These are phyloP conservation scores for Ophiocordyceps polyrhachis-furcata DNA, from an alignment of 2,329 filamentous ascomycete species.

Conservation along the genomic window DNA sequence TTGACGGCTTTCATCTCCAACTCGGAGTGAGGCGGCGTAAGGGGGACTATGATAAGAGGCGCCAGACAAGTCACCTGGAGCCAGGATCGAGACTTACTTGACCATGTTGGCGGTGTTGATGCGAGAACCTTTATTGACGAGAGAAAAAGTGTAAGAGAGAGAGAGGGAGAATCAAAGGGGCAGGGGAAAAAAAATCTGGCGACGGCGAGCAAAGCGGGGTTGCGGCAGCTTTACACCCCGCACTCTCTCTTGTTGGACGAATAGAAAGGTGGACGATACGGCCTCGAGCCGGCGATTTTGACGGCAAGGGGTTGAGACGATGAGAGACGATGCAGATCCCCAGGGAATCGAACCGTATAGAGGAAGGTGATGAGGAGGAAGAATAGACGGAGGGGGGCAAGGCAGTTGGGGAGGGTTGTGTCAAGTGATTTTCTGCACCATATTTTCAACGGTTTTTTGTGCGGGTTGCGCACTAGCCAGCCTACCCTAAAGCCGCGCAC, in stretches of 20 bases:
- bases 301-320: background rate
- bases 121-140: constrained; percentile 18
- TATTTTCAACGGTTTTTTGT: too few species aligned
- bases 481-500: too few species aligned
- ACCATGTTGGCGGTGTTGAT: constrained; percentile 92
- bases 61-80: background rate
- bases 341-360: background rate
- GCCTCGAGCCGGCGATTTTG: background rate
- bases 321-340: background rate
- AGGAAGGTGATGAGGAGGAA: background rate
- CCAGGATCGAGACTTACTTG: constrained; percentile 56
- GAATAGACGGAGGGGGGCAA: too few species aligned
- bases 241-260: constrained; percentile 11
- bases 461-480: too few species aligned
- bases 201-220: constrained; percentile 23
- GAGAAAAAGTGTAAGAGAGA: background rate
- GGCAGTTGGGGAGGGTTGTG: too few species aligned
- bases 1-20: constrained; percentile 12
- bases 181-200: constrained; percentile 7
- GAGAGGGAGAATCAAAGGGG: too few species aligned
- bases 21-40: constrained; percentile 19
- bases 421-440: too few species aligned
- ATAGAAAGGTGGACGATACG: background rate
- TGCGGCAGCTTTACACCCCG: constrained; percentile 23
- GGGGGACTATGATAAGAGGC: background rate